phyloP scores from a whole-genome alignment of 1,284 basidiomycete genomes.

The Leccinum variabile region DNA sequence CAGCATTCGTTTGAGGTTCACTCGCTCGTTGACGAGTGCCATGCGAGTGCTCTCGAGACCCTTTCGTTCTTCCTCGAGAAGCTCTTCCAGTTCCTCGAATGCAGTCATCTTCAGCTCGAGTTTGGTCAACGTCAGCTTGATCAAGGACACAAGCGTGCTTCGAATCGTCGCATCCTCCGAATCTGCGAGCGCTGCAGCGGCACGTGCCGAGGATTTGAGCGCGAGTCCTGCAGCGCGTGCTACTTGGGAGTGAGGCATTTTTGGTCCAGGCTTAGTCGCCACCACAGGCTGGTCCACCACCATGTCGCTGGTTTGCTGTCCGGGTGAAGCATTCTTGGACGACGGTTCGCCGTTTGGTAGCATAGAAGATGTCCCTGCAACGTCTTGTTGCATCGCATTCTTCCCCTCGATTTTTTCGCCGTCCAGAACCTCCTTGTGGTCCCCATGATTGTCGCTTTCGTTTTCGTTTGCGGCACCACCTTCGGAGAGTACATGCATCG shows the following conservation, averaged over 20 bases:
- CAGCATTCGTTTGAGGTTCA: conserved; percentile 62
- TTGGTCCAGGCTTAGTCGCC: conserved; percentile 48
- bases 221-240: conserved; percentile 82
- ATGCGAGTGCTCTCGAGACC: conserved; percentile 70
- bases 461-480: conserved; percentile 33
- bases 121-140: conserved; percentile 90
- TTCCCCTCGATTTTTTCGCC: conserved; percentile 34
- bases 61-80: conserved; percentile 84
- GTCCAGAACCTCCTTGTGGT: conserved; percentile 26
- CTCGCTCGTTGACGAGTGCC: conserved; percentile 65
- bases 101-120: conserved; percentile 91
- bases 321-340: conserved; percentile 12
- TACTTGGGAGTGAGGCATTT: conserved; percentile 72
- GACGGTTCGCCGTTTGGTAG: conserved; percentile 24
- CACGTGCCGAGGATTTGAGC: conserved; percentile 86
- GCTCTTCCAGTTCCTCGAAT: conserved; percentile 88
- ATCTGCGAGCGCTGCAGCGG: conserved; percentile 80
- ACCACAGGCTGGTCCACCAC: conserved; percentile 40
- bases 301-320: conserved; percentile 41
- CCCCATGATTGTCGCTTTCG: conserved; percentile 28
- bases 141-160: conserved; percentile 78
- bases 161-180: conserved; percentile 85
- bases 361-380: conserved; percentile 7
- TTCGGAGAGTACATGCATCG: conserved; percentile 74
- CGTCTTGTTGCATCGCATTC: conserved; percentile 33